These are phyloP conservation scores for Chrysoporthe puriensis DNA, from an alignment of 2,329 filamentous ascomycete species.

Conservation along the genomic window DNA sequence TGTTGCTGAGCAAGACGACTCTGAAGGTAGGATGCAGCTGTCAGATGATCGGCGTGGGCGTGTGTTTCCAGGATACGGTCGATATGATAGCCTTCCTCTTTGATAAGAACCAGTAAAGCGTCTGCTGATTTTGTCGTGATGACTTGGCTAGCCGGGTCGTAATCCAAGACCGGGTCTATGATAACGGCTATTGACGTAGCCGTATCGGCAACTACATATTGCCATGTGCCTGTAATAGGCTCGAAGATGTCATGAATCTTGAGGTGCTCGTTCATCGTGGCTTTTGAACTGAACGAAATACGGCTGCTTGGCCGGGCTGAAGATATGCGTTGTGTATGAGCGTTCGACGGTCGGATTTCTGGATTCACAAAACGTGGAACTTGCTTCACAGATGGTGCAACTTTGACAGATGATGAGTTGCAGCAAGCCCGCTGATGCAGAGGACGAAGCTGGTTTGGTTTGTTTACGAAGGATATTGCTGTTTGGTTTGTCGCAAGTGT, in stretches of 20 bases:
- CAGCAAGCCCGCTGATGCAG: not conserved
- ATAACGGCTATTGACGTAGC: slow-evolving; percentile 53
- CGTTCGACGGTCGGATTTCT: not conserved
- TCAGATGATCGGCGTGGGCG: slow-evolving; percentile 64
- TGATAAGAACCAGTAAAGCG: slow-evolving; percentile 48
- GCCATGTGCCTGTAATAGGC: slow-evolving; percentile 55
- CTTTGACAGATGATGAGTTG: not conserved
- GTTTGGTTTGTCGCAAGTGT: not conserved
- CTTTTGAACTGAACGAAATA: not conserved
- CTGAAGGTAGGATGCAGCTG: slow-evolving; percentile 62
- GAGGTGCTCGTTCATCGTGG: slow-evolving; percentile 35
- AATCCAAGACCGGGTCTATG: slow-evolving; percentile 67
- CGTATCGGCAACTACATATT: slow-evolving; percentile 63
- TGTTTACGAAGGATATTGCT: not conserved
- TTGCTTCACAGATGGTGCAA: not conserved
- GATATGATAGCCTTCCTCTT: slow-evolving; percentile 51
- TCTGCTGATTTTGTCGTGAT: slow-evolving; percentile 60
- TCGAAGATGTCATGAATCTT: slow-evolving; percentile 46
- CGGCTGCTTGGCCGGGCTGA: not conserved
- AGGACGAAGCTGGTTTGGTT: slow-evolving; percentile 3
- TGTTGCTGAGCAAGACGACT: slow-evolving; percentile 42
- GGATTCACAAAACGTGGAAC: not conserved
- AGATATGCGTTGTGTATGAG: slow-evolving; percentile 14
- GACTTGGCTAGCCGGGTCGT: slow-evolving; percentile 44
- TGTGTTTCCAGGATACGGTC: slow-evolving; percentile 64